Base-by-base conservation (phyloP, 768 basidiomycete genomes). In the Xerocomus spinulosus region DNA sequence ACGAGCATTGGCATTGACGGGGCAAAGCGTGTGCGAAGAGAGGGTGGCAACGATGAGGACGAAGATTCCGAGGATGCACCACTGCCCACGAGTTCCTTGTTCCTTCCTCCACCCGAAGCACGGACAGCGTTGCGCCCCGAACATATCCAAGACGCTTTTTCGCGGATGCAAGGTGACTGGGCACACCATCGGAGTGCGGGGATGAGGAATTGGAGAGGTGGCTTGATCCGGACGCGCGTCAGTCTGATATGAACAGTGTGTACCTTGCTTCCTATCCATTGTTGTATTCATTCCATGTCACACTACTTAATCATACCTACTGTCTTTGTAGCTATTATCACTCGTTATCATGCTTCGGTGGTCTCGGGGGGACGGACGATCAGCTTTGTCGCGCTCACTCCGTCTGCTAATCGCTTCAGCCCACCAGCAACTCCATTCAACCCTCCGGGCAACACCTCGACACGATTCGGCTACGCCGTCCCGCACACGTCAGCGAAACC, bases 61-160 rank as follows among this genome's bases (percentile, higher is more conserved):
- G 68, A 70, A 0, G 84, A 87, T 32, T 70, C 70, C 13, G 83
- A 85, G 7, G 87, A 85, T 49, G 79, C 80, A 42, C 76, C 81
- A 0, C 68, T 87, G 9, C 82, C 86, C 10, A 73, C 80, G 10
- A 85, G 83, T 53, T 78, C 86, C 5, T 60, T 95, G 36, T 93
- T 94, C 67, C 69, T 92, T 26, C 82, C 84, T 2, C 90, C 92
- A 1, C 81, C 86, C 0, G 88, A 92, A 59, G 85, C 88, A 2
- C 72, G 88, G 48, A 88, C 83, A 4, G 80, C 90, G 0, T 68
- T 95, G 38, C 73, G 80, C 21, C 86, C 92, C 0, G 83, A 90
- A 48, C 92, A 95, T 59, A 91, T 95, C 9, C 85, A 91, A 55
- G 91, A 93, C 64, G 93, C 92, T 0, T 95, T 93, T 62, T 73